Base-by-base conservation (phyloP, 2,329 filamentous ascomycete genomes). In the Fusarium chaquense region DNA sequence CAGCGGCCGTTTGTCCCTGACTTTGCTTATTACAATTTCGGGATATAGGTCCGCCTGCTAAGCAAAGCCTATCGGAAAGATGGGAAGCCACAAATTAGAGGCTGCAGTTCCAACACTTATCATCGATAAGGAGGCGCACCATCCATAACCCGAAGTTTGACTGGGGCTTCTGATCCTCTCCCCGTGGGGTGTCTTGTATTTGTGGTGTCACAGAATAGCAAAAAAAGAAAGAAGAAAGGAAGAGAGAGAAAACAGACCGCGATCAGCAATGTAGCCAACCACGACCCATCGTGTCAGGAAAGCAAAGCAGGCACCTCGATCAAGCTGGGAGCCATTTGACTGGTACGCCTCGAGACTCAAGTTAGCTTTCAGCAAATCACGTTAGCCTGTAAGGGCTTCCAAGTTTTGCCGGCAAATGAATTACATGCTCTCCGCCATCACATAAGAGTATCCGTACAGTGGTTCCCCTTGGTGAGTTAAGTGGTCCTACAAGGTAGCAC, bases 161-260 rank as follows among this genome's bases (percentile, higher is more conserved):
- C 53, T 49, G 41, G 33, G 59, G 60, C 30, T 53, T 30, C 35
- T 54, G 61, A 49, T 20, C 24, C 18, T 65, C 32, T 38, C 44
- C 64, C 51, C 47, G 30, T 57, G 67, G 67, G 63, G 67, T 56
- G 67, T 47, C 40, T 28, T 53, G 67, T 47, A 35, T 28, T 36
- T 46, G 57, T 59, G 58, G 67, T 70, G 51, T 45, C 47, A 71
- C 67, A 59, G 46, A 70, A 70, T 63, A 70, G 50, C 33, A 67
- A 56, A 45, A 45, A 70, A 63, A 64, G 15, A 33, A 33, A 33
- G 6, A 33, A 33, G 15, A 33, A 26, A 26, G 6, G 38, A n/a
- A 67, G 43, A 45, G 16, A 47, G 32, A 44, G 35, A 41, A 22
- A 40, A 43, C 38, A 47, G 20, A 58, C 18, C 35, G 35, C 22